These are phyloP conservation scores for Cyberlindnera maritima DNA, from an alignment of 805 yeast genomes.

Conservation along the genomic window DNA sequence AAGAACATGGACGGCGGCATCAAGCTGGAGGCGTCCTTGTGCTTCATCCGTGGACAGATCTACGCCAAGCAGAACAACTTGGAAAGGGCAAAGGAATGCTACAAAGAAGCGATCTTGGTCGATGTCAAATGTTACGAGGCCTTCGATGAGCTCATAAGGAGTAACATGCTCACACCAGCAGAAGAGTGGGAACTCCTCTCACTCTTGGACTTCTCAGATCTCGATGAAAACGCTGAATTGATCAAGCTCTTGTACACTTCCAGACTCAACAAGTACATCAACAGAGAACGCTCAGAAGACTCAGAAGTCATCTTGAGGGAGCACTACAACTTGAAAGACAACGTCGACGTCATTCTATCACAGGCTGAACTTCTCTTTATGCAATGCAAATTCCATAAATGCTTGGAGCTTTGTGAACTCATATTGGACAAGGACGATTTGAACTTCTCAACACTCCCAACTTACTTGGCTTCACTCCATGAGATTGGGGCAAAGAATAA, in stretches of 20 bases:
- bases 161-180: constrained; percentile 71
- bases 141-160: constrained; percentile 69
- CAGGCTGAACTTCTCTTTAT: constrained; percentile 68
- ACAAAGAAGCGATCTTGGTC: constrained; percentile 78
- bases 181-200: constrained; percentile 85
- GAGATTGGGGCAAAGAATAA: constrained; percentile 83
- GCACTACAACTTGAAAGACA: constrained; percentile 67
- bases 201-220: constrained; percentile 62
- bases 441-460: constrained; percentile 70
- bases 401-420: constrained; percentile 69
- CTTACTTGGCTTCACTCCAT: constrained; percentile 77
- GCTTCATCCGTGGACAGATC: constrained; percentile 79
- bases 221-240: constrained; percentile 78
- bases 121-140: constrained; percentile 95
- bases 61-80: constrained; percentile 81
- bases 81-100: constrained; percentile 82
- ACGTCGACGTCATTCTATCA: constrained; percentile 65
- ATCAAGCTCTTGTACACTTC: constrained; percentile 75
- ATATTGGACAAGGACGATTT: constrained; percentile 55
- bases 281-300: constrained; percentile 55
- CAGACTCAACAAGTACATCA: constrained; percentile 68
- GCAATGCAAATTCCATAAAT: constrained; percentile 76
- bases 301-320: constrained; percentile 65
- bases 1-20: constrained; percentile 76
- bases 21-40: constrained; percentile 81